Base-by-base conservation (phyloP, 768 basidiomycete species). In the Lepiota brunneoincarnata region DNA sequence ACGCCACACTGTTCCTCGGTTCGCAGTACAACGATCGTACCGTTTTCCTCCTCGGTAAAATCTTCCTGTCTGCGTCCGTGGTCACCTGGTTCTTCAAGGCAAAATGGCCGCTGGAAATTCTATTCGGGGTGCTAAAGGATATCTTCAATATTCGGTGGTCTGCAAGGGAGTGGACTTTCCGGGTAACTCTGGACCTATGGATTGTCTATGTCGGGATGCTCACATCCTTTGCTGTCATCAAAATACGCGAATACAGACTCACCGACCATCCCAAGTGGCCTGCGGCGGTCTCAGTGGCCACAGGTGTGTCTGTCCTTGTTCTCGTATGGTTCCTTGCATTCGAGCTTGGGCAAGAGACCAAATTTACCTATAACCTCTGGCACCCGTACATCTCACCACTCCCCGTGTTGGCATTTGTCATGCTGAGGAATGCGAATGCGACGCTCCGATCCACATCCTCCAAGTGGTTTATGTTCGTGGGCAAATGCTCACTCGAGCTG, bases 161-260 rank as follows among this genome's bases (percentile, higher is more conserved):
- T 5, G 85, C 91, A 6, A 75, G 72, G 17, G 93, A 97, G 70
- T 95, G 91, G 92, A 71, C 76, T 6, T 97, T 97, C 80, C 86
- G 93, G 37, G 87, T 93, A 63, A 86, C 81, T 17, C 83, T 96
- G 55, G 93, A 97, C 72, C 75, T 93, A 45, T 95, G 86, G 79
- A 89, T 94, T 61, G 90, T 91, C 15, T 95, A 92, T 71, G 75
- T 79, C 35, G 93, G 93, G 41, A 93, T 94, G 90, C 70, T 94
- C 59, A 70, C 82, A 20, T 84, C 93, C 1, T 70, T 93, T 51
- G 79, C 76, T 2, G 79, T 77, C 65, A 83, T 89, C 74, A 95
- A 91, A 70, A 71, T 84, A 55, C 86, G 87, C 23, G 89, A 93
- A 58, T 67, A 78, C 60, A 80, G 82, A 26, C 64, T 92, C n/a